Evolutionary conservation across 2,329 filamentous ascomycete genomes (phyloP).

Genomic region (Xylariaceae sp.): DNA sequence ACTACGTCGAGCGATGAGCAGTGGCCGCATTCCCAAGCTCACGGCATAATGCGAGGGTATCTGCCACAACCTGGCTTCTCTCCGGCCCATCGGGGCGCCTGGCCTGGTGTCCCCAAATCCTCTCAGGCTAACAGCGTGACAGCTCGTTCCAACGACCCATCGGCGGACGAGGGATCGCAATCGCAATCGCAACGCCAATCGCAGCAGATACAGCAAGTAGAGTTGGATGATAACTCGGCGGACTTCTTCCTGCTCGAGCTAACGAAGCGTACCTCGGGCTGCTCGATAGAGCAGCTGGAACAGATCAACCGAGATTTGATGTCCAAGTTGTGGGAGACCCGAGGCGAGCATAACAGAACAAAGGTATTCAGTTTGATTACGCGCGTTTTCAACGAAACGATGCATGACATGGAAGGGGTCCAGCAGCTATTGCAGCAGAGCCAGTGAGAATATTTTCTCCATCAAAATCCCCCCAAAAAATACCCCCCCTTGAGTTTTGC

Average conservation of each 20-base stretch:
- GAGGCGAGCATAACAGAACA: slow-evolving; percentile 78
- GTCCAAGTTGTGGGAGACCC: slow-evolving; percentile 77
- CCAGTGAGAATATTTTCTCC: slow-evolving; percentile 27
- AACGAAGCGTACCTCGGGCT: slow-evolving; percentile 63
- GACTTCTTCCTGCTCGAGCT: slow-evolving; percentile 56
- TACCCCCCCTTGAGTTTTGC: not conserved
- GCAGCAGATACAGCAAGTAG: slow-evolving; percentile 39
- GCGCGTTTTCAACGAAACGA: slow-evolving; percentile 69
- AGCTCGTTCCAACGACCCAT: slow-evolving; percentile 39
- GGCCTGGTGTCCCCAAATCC: slow-evolving; percentile 35
- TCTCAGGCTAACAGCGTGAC: slow-evolving; percentile 33
- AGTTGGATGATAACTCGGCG: slow-evolving; percentile 46
- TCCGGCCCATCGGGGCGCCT: slow-evolving; percentile 26
- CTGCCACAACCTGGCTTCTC: slow-evolving; percentile 33
- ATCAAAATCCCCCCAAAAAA: no score
- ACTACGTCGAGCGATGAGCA: slow-evolving; percentile 46
- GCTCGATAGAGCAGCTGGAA: slow-evolving; percentile 88
- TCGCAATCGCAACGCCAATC: slow-evolving; percentile 31
- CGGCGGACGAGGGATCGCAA: slow-evolving; percentile 32
- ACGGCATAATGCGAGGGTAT: slow-evolving; percentile 41
- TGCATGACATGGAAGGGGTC: slow-evolving; percentile 58
- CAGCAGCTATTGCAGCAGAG: slow-evolving; percentile 42
- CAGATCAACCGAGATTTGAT: slow-evolving; percentile 88
- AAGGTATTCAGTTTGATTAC: slow-evolving; percentile 60
- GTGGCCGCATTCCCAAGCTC: slow-evolving; percentile 56